Evolutionary conservation across 2,329 filamentous ascomycete genomes (phyloP).

Genomic region (Colletotrichum sp.): DNA sequence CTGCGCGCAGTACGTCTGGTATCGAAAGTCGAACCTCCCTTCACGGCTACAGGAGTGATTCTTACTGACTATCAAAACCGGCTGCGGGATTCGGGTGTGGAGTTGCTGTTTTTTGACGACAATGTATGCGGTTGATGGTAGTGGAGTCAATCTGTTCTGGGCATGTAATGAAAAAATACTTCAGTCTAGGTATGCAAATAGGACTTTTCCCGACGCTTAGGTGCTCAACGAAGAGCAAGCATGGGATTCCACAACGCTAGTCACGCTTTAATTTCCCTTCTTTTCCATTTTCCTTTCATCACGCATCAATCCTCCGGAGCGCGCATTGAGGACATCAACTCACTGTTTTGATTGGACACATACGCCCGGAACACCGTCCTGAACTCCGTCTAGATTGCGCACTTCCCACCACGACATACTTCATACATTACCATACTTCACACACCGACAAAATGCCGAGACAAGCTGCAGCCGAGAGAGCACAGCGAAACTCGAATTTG

Average conservation of each 20-base stretch:
- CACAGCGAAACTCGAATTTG: background rate
- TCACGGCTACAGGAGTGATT: background rate
- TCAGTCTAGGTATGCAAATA: background rate
- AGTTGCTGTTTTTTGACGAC: background rate
- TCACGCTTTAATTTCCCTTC: background rate
- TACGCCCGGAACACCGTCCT: background rate
- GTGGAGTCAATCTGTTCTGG: background rate
- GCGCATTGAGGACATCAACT: background rate
- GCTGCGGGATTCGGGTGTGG: background rate
- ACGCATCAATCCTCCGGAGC: background rate
- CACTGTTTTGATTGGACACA: background rate
- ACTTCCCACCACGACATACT: background rate
- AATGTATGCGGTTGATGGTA: background rate
- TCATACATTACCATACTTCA: background rate
- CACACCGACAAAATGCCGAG: background rate
- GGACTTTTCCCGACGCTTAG: background rate
- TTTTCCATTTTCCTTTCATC: background rate
- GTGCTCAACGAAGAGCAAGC: background rate
- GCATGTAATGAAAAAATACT: background rate
- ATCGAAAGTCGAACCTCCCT: background rate
- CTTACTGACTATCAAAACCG: background rate
- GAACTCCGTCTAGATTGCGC: background rate
- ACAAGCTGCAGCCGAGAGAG: background rate
- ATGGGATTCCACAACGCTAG: background rate
- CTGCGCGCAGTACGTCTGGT: background rate